Conservation (phyloP, 257 asterid species). For the Lantana camara region DNA sequence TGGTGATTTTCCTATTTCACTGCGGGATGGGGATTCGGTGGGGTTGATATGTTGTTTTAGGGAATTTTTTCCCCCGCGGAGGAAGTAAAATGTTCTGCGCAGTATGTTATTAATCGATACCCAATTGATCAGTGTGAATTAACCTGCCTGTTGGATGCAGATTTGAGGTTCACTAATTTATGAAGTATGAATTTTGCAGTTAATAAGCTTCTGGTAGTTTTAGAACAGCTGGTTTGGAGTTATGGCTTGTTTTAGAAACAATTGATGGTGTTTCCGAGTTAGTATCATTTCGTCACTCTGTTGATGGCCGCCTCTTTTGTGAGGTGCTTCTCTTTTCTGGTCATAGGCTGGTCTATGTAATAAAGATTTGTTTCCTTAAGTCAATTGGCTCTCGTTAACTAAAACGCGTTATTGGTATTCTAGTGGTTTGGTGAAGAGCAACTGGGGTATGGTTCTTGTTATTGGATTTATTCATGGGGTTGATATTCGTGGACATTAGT, state of each 20-base stretch:
- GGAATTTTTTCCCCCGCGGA: not conserved
- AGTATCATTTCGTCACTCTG: too few species aligned
- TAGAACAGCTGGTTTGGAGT: too few species aligned
- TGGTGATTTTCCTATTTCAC: not conserved
- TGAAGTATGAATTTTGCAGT: not conserved
- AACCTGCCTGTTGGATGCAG: not conserved
- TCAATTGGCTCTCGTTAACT: not conserved
- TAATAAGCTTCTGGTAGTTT: not conserved
- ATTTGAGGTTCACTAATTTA: not conserved
- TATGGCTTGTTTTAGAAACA: not conserved
- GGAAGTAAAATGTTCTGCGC: not conserved
- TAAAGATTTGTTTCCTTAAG: not conserved
- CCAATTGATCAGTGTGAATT: not conserved
- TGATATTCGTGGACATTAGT: not conserved
- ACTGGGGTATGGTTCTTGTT: too few species aligned
- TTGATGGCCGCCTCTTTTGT: not conserved
- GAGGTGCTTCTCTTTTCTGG: not conserved
- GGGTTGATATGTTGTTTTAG: not conserved
- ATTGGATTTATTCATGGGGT: not conserved
- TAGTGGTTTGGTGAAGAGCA: too few species aligned
- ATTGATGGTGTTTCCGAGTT: not conserved
- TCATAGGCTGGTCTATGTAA: not conserved
- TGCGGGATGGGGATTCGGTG: not conserved
- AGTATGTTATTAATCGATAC: not conserved
- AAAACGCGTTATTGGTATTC: too few species aligned